phyloP scores from a whole-genome alignment of 805 yeast genomes.

The Suhomyces kilbournensis region DNA sequence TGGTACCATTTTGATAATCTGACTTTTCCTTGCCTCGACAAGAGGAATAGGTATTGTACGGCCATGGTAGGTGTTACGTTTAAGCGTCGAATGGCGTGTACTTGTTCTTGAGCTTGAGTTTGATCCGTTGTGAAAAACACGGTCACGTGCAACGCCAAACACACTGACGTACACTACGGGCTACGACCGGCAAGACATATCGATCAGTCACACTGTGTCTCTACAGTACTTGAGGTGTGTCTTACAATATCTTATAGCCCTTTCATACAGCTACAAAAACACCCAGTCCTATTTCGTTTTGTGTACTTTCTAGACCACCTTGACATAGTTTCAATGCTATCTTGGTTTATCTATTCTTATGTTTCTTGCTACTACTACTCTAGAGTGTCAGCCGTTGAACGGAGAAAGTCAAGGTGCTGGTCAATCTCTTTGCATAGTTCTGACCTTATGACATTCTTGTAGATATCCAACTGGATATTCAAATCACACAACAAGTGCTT shows the following conservation, averaged over 20 bases:
- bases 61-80: constrained; percentile 47
- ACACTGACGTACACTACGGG: background rate
- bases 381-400: constrained; percentile 32
- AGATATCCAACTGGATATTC: constrained; percentile 43
- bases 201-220: background rate
- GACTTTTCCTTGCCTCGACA: constrained; percentile 94
- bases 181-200: too few species aligned
- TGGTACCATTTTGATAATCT: constrained; percentile 92
- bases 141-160: too few species aligned
- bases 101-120: background rate
- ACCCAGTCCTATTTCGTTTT: background rate
- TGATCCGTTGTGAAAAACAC: background rate
- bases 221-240: background rate
- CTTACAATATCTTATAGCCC: background rate
- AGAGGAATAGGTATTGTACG: constrained; percentile 71
- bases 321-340: background rate
- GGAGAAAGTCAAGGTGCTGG: constrained; percentile 44
- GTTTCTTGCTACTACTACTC: constrained; percentile 17
- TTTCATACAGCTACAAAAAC: background rate
- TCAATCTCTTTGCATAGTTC: constrained; percentile 51
- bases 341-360: too few species aligned
- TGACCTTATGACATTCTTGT: constrained; percentile 36
- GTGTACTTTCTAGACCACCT: background rate
- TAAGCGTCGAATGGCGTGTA: background rate
- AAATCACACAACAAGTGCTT: constrained; percentile 51